Evolutionary conservation across 148 eudicot genomes (phyloP).

Genomic region (Persicaria maculosa): DNA sequence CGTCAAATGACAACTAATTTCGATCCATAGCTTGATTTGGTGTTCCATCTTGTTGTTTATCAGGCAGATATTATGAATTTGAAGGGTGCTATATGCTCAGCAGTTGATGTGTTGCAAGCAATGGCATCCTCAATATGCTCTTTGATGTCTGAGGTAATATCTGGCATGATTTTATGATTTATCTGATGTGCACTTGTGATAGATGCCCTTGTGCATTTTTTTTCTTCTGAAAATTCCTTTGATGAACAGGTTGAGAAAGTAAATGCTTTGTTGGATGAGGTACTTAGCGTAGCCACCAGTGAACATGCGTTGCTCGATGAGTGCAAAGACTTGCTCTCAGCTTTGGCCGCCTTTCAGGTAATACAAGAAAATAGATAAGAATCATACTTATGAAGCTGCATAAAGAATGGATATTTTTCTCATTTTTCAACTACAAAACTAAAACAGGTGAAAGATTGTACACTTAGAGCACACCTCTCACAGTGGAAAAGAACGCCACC

Average conservation of each 20-base stretch:
- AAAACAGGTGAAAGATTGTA: slow-evolving; percentile 62
- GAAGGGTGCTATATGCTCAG: slow-evolving; percentile 64
- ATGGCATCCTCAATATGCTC: slow-evolving; percentile 63
- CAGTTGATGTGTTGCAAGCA: slow-evolving; percentile 77
- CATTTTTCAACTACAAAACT: background rate
- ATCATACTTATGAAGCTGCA: slow-evolving; percentile 2
- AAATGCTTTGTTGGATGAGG: slow-evolving; percentile 43
- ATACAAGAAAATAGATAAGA: background rate
- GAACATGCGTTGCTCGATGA: slow-evolving; percentile 50
- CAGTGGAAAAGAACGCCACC: slow-evolving; percentile 29
- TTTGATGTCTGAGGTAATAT: slow-evolving; percentile 44
- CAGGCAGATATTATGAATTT: slow-evolving; percentile 61
- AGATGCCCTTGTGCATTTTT: background rate
- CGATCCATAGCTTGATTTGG: background rate
- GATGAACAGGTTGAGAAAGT: slow-evolving; percentile 54
- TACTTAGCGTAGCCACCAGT: slow-evolving; percentile 31
- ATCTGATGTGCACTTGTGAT: background rate
- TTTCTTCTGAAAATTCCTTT: background rate
- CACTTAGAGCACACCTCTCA: slow-evolving; percentile 54
- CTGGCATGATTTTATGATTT: background rate
- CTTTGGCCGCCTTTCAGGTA: slow-evolving; percentile 64
- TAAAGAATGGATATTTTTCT: background rate
- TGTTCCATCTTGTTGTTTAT: background rate
- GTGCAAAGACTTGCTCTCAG: slow-evolving; percentile 56
- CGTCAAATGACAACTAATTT: background rate